Percentiles rank a stretch among this genome's conserved stretches.
These are phyloP conservation scores for Mycena alexandri DNA, from an alignment of 768 basidiomycete genomes.

Conservation along the genomic window DNA sequence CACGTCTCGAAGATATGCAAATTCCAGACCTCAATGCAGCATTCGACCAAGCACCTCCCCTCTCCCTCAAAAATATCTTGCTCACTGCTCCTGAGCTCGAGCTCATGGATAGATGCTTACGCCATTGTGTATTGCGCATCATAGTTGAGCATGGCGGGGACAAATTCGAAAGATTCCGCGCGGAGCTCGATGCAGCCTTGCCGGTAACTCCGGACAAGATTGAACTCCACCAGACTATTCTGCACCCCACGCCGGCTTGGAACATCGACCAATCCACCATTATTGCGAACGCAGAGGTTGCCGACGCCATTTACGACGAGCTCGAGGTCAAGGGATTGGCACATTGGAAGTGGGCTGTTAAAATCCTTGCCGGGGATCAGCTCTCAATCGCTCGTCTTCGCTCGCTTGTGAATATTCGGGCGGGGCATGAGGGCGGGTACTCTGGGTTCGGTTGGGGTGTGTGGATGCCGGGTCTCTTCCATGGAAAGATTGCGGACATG, in stretches of 20 bases:
- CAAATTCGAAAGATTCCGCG: slow-evolving; percentile 43
- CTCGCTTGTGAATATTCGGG: slow-evolving; percentile 45
- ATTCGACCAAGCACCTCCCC: slow-evolving; percentile 40
- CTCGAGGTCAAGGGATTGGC: slow-evolving; percentile 39
- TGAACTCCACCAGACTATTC: slow-evolving; percentile 42
- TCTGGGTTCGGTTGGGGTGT: slow-evolving; percentile 40
- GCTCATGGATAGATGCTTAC: slow-evolving; percentile 34
- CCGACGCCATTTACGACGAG: slow-evolving; percentile 44
- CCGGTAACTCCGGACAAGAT: slow-evolving; percentile 41
- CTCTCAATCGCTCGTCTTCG: slow-evolving; percentile 52
- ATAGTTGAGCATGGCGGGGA: slow-evolving; percentile 47
- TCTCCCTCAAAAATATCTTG: slow-evolving; percentile 45
- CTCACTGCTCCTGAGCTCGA: slow-evolving; percentile 38
- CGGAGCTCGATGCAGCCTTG: slow-evolving; percentile 29
- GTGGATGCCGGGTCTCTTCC: slow-evolving; percentile 53
- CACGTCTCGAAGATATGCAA: slow-evolving; percentile 42
- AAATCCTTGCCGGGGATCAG: slow-evolving; percentile 46
- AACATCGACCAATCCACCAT: slow-evolving; percentile 54
- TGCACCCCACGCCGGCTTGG: slow-evolving; percentile 49
- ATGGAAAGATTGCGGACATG: slow-evolving; percentile 51
- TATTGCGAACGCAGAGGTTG: slow-evolving; percentile 49
- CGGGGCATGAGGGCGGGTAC: slow-evolving; percentile 35
- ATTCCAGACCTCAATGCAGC: slow-evolving; percentile 36
- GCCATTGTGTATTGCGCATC: slow-evolving; percentile 46
- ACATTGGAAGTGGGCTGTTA: slow-evolving; percentile 47